Percentiles rank a stretch among this genome's conserved stretches.
phyloP scores from a whole-genome alignment of 2,329 filamentous ascomycete genomes.

The Eutypella sp. region DNA sequence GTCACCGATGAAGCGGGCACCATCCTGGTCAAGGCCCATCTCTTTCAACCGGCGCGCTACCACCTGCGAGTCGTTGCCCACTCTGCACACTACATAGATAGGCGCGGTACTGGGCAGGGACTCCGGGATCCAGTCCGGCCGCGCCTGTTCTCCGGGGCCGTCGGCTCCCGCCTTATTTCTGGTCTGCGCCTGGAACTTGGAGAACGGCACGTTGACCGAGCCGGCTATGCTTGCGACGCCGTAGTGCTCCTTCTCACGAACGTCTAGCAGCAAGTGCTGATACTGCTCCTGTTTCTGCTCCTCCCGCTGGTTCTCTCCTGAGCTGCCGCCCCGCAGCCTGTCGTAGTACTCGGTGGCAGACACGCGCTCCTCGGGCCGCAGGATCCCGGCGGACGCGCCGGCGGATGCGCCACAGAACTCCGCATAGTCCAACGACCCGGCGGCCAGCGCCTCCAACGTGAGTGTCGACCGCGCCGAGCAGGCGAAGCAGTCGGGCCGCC shows the following conservation, averaged over 20 bases:
- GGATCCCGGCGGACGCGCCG: slow-evolving; percentile 45
- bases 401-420: slow-evolving; percentile 85
- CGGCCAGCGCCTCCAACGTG: slow-evolving; percentile 55
- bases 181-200: slow-evolving; percentile 36
- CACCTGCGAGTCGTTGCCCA: slow-evolving; percentile 75
- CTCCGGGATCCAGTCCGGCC: slow-evolving; percentile 34
- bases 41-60: slow-evolving; percentile 62
- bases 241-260: slow-evolving; percentile 80
- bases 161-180: slow-evolving; percentile 8
- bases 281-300: neutral
- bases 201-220: slow-evolving; percentile 71
- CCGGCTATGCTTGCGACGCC: slow-evolving; percentile 71
- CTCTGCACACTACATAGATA: slow-evolving; percentile 67
- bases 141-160: slow-evolving; percentile 11
- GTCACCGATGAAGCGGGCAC: slow-evolving; percentile 60
- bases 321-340: slow-evolving; percentile 4
- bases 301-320: neutral
- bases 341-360: slow-evolving; percentile 55
- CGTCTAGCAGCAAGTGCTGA: slow-evolving; percentile 66
- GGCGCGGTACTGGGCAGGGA: slow-evolving; percentile 39
- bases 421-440: slow-evolving; percentile 72
- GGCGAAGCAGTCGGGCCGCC: slow-evolving; percentile 66
- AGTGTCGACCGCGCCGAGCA: slow-evolving; percentile 64
- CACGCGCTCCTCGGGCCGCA: slow-evolving; percentile 63
- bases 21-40: slow-evolving; percentile 46